These are phyloP conservation scores for Cyamopsis tetragonoloba DNA, from an alignment of 306 rosid genomes.

Conservation along the genomic window DNA sequence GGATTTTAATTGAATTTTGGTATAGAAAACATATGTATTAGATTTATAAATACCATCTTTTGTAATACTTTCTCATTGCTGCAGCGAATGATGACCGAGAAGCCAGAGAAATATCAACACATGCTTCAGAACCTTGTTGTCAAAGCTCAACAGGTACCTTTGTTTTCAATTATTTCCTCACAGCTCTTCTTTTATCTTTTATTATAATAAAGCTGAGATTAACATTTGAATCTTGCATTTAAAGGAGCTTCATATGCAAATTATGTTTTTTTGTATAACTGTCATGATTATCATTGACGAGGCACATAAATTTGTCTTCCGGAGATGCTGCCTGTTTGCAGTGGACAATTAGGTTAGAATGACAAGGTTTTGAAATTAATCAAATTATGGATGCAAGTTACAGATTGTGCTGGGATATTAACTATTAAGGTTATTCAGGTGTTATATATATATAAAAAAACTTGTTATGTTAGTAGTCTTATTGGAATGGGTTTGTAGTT, in stretches of 20 bases:
- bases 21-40: constrained; percentile 4
- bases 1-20: constrained; percentile 31
- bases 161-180: constrained; percentile 24
- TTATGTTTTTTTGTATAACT: background rate
- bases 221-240: background rate
- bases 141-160: constrained; percentile 96
- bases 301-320: background rate
- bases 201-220: constrained; percentile 3
- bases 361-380: background rate
- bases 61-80: constrained; percentile 29
- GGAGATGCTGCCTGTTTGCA: background rate
- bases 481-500: background rate
- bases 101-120: constrained; percentile 92
- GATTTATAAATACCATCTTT: background rate
- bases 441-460: background rate
- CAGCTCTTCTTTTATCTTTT: constrained; percentile 6
- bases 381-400: background rate
- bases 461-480: background rate
- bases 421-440: background rate
- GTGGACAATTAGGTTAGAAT: background rate
- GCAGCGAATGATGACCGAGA: constrained; percentile 96
- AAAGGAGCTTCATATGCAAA: constrained; percentile 4
- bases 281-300: background rate
- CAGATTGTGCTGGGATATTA: background rate
- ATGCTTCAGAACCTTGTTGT: constrained; percentile 95